Base-by-base conservation (phyloP, 306 rosid genomes). In the Pyrus communis region DNA sequence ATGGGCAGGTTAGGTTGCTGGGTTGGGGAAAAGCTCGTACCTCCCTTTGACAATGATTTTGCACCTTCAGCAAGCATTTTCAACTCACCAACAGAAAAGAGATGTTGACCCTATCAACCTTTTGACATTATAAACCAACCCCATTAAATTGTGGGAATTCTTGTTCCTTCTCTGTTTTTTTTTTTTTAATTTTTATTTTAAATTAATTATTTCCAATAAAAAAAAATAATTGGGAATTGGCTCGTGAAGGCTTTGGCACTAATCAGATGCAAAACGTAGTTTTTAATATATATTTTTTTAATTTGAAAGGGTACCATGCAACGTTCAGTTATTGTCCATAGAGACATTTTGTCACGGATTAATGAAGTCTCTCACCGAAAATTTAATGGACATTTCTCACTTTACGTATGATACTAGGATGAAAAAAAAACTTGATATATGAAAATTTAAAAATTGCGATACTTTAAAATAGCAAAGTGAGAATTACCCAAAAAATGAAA, bases 51-150 rank as follows among this genome's bases (percentile, higher is more conserved):
- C 78, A 76, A 68, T 79, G 86, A 82, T 85, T 51, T 46, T 63
- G 46, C 82, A 76, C 81, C 84, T 49, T 74, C 55, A 62, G 8
- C 68, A 38, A 72, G 71, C 45, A 71, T 78, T 70, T 73, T 64
- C 66, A 72, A 72, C 64, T 70, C 74, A 5, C 45, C 71, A 76
- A 73, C 25, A 42, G 45, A 42, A 42, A 42, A 22, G 77, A 67
- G 72, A 68, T 68, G 72, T 77, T 75, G 84, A 72, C 82, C 54
- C 31, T 11, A 75, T 77, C 84, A 55, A 65, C 43, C 74, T 63
- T 63, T 81, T 76, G 77, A 76, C 84, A 64, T 81, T 81, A 30
- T 76, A 43, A 52, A 76, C 81, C 84, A 71, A 65, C 78, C 43
- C 11, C 80, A 80, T 80, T 79, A 55, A 69, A 69, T 63, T 61